Evolutionary conservation across 176 grass and related monocot species (phyloP), one percentile per base, ranked within the genome.

Genomic region (maize (Zea mays)): DNA sequence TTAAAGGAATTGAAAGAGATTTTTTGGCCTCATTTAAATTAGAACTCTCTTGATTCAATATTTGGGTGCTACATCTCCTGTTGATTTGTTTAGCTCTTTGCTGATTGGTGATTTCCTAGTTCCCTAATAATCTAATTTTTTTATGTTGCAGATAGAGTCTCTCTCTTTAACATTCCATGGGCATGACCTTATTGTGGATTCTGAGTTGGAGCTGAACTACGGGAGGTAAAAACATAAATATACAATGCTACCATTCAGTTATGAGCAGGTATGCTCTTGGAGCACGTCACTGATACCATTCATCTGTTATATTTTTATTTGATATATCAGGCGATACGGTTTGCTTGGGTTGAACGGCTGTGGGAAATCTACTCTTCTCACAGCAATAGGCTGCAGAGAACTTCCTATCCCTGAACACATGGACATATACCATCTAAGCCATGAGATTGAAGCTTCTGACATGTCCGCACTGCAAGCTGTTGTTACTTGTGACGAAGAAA

Each of bases 131-230:
- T 14, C 11, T 5, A 17, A 17, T 17, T 55, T 86, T 54, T 66
- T 0, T 6, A 78, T 83, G 36, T 65, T 92, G 48, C 91, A 97
- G 95, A 94, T 97, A 61, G 91, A 90, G 74, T 97, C 91, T 15
- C 87, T 97, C 48, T 94, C 95, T 2, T 79, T 97, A 71, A 97
- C 95, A 39, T 97, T 97, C 75, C 95, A 97, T 82, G 95, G 95
- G 10, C 95, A 98, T 71, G 95, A 98, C 80, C 95, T 98, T 67
- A 98, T 98, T 84, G 91, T 98, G 2, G 95, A 98, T 65, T 98
- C 95, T 69, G 95, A 98, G 17, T 64, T 98, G 80, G 95, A 98
- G 76, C 89, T 98, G 10, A 98, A 94, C 69, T 98, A 94, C 64
- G 95, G 95, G 11, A 94, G 95, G 91, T 98, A 87, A 27, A 71